Base-by-base conservation (phyloP, 2,329 filamentous ascomycete species). In the Davidsoniella virescens region DNA sequence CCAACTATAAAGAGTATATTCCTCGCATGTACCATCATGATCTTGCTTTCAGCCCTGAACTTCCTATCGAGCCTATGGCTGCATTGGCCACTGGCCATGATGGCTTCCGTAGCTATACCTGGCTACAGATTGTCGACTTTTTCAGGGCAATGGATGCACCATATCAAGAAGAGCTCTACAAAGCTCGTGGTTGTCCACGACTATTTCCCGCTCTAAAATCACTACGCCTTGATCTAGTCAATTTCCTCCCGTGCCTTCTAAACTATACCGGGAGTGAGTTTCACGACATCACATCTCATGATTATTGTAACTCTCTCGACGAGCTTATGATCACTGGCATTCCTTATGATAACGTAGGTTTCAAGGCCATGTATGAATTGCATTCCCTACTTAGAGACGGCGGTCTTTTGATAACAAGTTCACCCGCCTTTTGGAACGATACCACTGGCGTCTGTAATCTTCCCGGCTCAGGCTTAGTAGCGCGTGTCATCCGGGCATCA, bases 51-150 rank as follows among this genome's bases (percentile, higher is more conserved):
- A 33, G 29, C 10, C 29, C 29, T 12, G 9, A 12, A 33, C 29
- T 33, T 33, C 29, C 29, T 33, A 33, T 33, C 8, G 29, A 33
- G 9, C 8, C 12, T 4, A 33, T 33, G 29, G 4, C 64, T 39
- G 71, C 72, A 48, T 63, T 65, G 2, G 68, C 63, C 12, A 62
- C 73, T 23, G 64, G 70, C 26, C 67, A 70, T n/a, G 65, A 67
- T 18, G 72, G 72, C 16, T 75, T 76, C 54, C 68, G 71, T 44
- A 70, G 68, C 56, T 76, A 76, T 58, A 65, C 70, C 2, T 76
- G 72, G 72, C 66, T 65, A 33, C 72, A 75, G 56, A 62, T 74
- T 26, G 62, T 69, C 10, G 73, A 76, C 57, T 76, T 75, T 50
- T 60, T 76, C 18, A 62, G 65, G 47, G 71, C 68, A 4, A 58